Conservation (phyloP, 2,329 filamentous ascomycete genomes). For the Talaromyces funiculosus region DNA sequence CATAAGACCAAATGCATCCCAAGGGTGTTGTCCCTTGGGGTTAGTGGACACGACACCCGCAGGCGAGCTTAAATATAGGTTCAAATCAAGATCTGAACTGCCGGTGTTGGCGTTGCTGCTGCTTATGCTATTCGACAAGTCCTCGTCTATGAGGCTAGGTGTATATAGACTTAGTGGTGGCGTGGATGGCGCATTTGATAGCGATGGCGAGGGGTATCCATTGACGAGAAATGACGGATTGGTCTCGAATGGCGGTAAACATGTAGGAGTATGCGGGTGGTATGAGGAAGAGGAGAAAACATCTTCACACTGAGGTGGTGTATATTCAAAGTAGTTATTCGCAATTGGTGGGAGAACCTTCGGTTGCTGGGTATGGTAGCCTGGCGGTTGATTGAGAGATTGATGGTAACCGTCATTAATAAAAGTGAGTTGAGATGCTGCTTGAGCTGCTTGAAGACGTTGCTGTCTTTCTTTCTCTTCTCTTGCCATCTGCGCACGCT, state of each 20-base stretch:
- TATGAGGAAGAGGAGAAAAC: conserved; percentile 4
- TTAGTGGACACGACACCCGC: not conserved
- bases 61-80: not conserved
- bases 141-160: conserved; percentile 8
- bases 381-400: not conserved
- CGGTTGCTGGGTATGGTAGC: not conserved
- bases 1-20: conserved; percentile 11
- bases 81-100: conserved; percentile 7
- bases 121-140: conserved; percentile 6
- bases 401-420: conserved; percentile 11
- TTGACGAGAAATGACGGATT: conserved; percentile 6
- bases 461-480: conserved; percentile 14
- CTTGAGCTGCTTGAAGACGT: conserved; percentile 13
- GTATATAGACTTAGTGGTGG: conserved; percentile 11
- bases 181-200: conserved; percentile 14
- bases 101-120: not conserved
- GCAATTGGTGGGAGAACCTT: not conserved
- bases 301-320: conserved; percentile 3
- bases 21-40: not conserved
- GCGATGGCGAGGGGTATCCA: conserved; percentile 11
- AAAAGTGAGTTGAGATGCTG: conserved; percentile 11
- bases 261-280: not conserved
- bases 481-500: conserved; percentile 12
- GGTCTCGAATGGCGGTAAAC: conserved; percentile 3
- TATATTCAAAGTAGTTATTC: conserved; percentile 5